Evolutionary conservation across 176 grass and related monocot species (phyloP).

Genomic region (Sorghum bicolor): Sorghum_bicolor_NCBIv3 NC_012870.2:11267501-11268000

Average conservation of each 20-base stretch:
- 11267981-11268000: neutral
- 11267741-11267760: neutral
- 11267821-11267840: neutral
- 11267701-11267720: neutral
- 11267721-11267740: neutral
- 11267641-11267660: neutral
- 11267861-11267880: neutral
- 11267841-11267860: neutral
- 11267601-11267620: neutral
- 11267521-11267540: conserved; percentile 48
- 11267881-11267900: neutral
- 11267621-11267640: neutral
- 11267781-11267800: neutral
- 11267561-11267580: neutral
- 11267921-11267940: conserved; percentile 23
- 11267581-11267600: neutral
- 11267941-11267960: neutral
- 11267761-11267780: neutral
- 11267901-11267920: neutral
- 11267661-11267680: neutral
- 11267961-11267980: neutral
- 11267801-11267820: neutral
- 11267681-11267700: neutral
- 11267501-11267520: conserved; percentile 33
- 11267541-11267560: conserved; percentile 30